phyloP scores from a whole-genome alignment of 1,284 basidiomycete species.

The Malassezia equina region DNA sequence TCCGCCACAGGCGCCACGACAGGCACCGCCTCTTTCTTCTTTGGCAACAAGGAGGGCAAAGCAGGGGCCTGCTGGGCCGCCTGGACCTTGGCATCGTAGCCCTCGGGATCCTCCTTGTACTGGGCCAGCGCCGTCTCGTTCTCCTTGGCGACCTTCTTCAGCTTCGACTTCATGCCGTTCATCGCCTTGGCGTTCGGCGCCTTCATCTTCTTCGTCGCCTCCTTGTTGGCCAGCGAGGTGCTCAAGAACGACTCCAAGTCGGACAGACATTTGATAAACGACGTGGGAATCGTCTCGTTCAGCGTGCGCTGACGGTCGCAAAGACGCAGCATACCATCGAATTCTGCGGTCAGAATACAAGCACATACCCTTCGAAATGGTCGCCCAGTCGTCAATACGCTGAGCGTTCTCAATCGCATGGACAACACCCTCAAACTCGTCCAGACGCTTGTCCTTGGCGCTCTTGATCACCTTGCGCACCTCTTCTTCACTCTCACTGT shows the following conservation, averaged over 20 bases:
- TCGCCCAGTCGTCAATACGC: conserved; percentile 87
- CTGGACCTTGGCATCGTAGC: conserved; percentile 67
- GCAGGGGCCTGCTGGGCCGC: conserved; percentile 40
- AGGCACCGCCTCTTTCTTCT: conserved; percentile 51
- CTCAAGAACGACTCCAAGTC: conserved; percentile 70
- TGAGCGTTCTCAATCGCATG: conserved; percentile 86
- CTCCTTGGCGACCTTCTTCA: conserved; percentile 83
- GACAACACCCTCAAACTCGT: conserved; percentile 76
- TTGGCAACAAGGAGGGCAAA: conserved; percentile 40
- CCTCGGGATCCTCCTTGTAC: conserved; percentile 81
- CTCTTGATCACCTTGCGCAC: conserved; percentile 66
- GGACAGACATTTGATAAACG: conserved; percentile 69
- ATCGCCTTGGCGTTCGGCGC: conserved; percentile 85
- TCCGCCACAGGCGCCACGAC: conserved; percentile 52
- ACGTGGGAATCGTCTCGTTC: conserved; percentile 73
- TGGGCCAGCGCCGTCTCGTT: conserved; percentile 70
- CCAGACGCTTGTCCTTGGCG: conserved; percentile 73
- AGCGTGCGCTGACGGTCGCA: conserved; percentile 74
- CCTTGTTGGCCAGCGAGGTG: conserved; percentile 61
- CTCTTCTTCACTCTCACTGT: conserved; percentile 62
- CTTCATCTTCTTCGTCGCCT: conserved; percentile 93
- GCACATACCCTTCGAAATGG: conserved; percentile 69
- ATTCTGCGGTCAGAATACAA: conserved; percentile 57
- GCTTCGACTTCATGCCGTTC: conserved; percentile 92
- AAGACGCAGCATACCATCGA: conserved; percentile 86